Conservation (phyloP, 345 rosid species). For the Camelina neglecta region DNA sequence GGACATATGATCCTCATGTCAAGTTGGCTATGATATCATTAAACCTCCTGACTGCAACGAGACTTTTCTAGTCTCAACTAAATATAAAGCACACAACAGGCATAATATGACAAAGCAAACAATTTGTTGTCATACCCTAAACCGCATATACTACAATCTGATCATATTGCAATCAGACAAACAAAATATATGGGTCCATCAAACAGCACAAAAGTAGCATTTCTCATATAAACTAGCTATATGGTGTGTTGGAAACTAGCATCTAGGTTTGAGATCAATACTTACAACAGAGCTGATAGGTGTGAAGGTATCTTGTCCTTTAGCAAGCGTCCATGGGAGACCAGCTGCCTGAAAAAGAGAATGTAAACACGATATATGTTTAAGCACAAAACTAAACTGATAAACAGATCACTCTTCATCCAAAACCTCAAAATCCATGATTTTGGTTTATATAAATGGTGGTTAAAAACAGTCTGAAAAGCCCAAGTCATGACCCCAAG, state of each 20-base stretch:
- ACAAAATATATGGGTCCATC: background rate
- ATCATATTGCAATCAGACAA: conserved; percentile 5
- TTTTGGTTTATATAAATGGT: no score
- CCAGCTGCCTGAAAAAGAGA: conserved; percentile 70
- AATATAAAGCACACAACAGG: background rate
- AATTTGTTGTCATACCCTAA: background rate
- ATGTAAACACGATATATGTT: background rate
- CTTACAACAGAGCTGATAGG: conserved; percentile 92
- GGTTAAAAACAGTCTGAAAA: background rate
- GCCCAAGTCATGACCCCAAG: background rate
- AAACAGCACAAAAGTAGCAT: conserved; percentile 2
- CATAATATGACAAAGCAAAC: conserved; percentile 3
- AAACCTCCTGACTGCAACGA: conserved; percentile 1
- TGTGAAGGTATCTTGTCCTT: conserved; percentile 96
- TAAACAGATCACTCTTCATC: background rate
- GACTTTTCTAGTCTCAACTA: conserved; percentile 7
- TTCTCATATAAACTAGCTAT: background rate
- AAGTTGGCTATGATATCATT: conserved; percentile 10
- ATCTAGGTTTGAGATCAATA: conserved; percentile 9
- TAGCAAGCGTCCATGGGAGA: conserved; percentile 94
- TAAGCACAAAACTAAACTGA: background rate
- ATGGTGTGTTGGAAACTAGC: background rate
- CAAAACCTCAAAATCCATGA: conserved; percentile 1
- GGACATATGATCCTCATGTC: conserved; percentile 10
- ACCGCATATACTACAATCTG: conserved; percentile 1